Base-by-base conservation (phyloP, 371 early-diverging fungal species). In the Enteropsectra breve region DNA sequence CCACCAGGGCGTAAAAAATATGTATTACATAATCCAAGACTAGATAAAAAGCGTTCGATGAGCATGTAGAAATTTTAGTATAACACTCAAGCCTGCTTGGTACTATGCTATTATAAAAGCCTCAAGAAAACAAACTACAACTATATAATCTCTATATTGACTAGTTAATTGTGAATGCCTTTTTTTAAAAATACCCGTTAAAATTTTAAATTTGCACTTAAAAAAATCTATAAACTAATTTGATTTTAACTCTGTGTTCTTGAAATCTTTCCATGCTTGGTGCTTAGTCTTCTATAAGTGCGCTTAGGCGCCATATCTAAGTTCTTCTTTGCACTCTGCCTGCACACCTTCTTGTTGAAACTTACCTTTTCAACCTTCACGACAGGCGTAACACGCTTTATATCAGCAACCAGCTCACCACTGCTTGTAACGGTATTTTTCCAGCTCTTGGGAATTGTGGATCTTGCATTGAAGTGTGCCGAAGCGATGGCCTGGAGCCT, bases 251-350 rank as follows among this genome's bases (percentile, higher is more conserved):
- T n/a, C n/a, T n/a, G n/a, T n/a, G n/a, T n/a, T n/a, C n/a, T n/a
- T n/a, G n/a, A n/a, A n/a, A n/a, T n/a, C n/a, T n/a, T n/a, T n/a
- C n/a, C n/a, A 15, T 54, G 57, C 33, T 66, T 66, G 18, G 30
- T 57, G 6, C 68, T 45, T 1, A 24, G 15, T 13, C 26, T 26
- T 46, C 58, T 68, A 46, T 48, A 73, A 8, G 53, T 36, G 38
- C 68, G 73, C 58, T 59, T 68, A 11, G 73, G 69, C 47, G 55
- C 68, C n/a, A 50, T 63, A 28, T 68, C 73, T 8, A 59, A 62
- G 48, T 68, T 36, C 15, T 48, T 26, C 23, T 46, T 58, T 29
- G 32, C 50, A 23, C 18, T 3, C 15, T 63, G 68, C 40, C 40
- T 48, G 37, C 53, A 46, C n/a, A 56, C 28, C 40, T 73, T 73